phyloP scores from a whole-genome alignment of 495 filamentous ascomycete species.

The Podospora didyma region DNA sequence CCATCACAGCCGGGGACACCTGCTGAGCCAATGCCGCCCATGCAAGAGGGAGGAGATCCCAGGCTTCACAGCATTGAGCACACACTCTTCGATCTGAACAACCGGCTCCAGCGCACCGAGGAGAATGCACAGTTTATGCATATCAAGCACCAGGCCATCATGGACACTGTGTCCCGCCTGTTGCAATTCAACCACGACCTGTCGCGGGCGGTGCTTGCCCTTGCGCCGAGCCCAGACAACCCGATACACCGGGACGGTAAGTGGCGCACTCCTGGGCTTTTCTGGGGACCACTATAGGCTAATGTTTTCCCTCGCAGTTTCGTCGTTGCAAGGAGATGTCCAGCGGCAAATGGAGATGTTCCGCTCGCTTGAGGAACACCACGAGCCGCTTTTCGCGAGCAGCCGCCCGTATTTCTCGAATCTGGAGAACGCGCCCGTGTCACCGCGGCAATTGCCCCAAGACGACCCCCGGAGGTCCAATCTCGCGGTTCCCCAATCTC shows the following conservation, averaged over 20 bases:
- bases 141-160: conserved; percentile 74
- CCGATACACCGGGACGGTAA: conserved; percentile 60
- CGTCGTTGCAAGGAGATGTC: conserved; percentile 77
- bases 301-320: conserved; percentile 51
- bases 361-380: conserved; percentile 62
- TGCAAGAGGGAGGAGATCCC: conserved; percentile 69
- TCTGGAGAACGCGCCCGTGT: conserved; percentile 77
- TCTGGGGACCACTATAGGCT: conserved; percentile 25
- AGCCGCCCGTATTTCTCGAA: conserved; percentile 74
- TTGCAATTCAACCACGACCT: conserved; percentile 67
- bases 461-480: conserved; percentile 76
- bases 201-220: conserved; percentile 63
- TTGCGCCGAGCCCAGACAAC: conserved; percentile 64
- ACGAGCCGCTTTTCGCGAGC: conserved; percentile 69
- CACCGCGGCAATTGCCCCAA: conserved; percentile 85
- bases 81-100: conserved; percentile 72
- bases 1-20: conserved; percentile 78
- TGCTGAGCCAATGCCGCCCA: conserved; percentile 64
- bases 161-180: conserved; percentile 75
- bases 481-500: conserved; percentile 44
- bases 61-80: conserved; percentile 76
- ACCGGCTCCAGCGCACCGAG: conserved; percentile 73
- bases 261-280: conserved; percentile 21
- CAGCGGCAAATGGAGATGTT: conserved; percentile 77
- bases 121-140: conserved; percentile 75